phyloP scores from a whole-genome alignment of 805 yeast genomes.

The Candida pini region DNA sequence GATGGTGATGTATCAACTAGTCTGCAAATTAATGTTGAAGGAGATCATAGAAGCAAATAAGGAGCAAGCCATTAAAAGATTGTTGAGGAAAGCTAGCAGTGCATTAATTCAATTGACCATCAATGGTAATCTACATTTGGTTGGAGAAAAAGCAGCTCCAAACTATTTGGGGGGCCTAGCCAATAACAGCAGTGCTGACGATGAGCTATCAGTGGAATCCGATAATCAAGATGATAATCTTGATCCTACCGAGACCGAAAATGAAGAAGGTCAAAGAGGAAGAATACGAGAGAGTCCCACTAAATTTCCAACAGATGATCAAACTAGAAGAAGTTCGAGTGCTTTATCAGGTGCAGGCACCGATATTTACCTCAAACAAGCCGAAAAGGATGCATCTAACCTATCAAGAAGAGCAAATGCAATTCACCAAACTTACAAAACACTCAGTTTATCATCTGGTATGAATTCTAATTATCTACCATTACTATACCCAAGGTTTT shows the following conservation, averaged over 20 bases:
- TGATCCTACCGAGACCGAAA: not conserved
- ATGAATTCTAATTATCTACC: constrained; percentile 37
- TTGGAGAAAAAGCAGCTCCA: constrained; percentile 23
- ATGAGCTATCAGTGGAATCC: constrained; percentile 7
- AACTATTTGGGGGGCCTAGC: constrained; percentile 20
- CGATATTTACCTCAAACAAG: constrained; percentile 17
- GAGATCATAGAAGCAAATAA: constrained; percentile 44
- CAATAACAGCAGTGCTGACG: constrained; percentile 11
- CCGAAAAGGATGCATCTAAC: constrained; percentile 18
- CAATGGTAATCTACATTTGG: constrained; percentile 57
- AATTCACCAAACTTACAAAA: constrained; percentile 12
- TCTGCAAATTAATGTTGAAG: constrained; percentile 47
- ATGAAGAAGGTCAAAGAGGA: constrained; percentile 1
- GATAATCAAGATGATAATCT: constrained; percentile 1
- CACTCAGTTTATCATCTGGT: constrained; percentile 10
- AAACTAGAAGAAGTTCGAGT: constrained; percentile 5
- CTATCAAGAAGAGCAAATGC: constrained; percentile 14
- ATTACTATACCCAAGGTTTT: constrained; percentile 63
- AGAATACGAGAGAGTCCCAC: constrained; percentile 1
- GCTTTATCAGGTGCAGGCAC: constrained; percentile 3
- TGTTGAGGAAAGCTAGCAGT: constrained; percentile 47
- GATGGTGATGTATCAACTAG: constrained; percentile 47
- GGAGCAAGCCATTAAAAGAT: constrained; percentile 40
- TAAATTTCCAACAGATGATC: not conserved
- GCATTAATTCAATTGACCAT: constrained; percentile 59